phyloP scores from a whole-genome alignment of 441 rosid genomes.

The Pelargonium citronellum region DNA sequence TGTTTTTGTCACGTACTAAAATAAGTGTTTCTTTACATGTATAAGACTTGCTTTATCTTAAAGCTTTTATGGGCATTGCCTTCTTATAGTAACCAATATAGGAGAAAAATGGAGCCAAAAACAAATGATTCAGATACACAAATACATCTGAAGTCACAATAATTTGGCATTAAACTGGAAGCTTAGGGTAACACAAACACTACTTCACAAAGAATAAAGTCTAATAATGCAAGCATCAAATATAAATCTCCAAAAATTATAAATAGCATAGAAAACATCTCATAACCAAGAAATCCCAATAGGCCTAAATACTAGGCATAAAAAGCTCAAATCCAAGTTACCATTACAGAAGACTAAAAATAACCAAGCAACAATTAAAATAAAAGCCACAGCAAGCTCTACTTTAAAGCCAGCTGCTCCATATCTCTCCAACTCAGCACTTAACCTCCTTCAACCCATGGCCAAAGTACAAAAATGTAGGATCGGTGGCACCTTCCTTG shows the following conservation, averaged over 20 bases:
- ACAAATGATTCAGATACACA: no score
- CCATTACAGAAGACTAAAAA: conserved; percentile 4
- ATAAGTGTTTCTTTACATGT: no score
- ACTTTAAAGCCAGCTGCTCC: conserved; percentile 17
- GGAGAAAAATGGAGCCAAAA: no score
- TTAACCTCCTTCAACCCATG: conserved; percentile 86
- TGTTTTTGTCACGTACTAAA: no score
- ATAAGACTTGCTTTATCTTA: no score
- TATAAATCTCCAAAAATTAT: neutral
- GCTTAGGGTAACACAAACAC: no score
- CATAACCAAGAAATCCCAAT: neutral
- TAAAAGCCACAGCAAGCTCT: conserved; percentile 27
- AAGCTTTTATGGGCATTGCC: no score
- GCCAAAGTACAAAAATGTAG: conserved; percentile 86
- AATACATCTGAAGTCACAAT: no score
- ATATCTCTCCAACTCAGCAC: conserved; percentile 32
- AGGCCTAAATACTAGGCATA: conserved; percentile 16
- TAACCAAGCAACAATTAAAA: conserved; percentile 19
- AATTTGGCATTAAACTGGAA: no score
- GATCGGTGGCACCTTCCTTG: conserved; percentile 89
- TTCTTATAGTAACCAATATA: no score
- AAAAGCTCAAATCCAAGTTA: conserved; percentile 10
- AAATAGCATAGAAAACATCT: neutral
- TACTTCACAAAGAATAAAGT: no score
- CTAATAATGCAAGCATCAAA: no score